Evolutionary conservation across 768 basidiomycete genomes (phyloP).

Genomic region (Pulveroboletus sp.): DNA sequence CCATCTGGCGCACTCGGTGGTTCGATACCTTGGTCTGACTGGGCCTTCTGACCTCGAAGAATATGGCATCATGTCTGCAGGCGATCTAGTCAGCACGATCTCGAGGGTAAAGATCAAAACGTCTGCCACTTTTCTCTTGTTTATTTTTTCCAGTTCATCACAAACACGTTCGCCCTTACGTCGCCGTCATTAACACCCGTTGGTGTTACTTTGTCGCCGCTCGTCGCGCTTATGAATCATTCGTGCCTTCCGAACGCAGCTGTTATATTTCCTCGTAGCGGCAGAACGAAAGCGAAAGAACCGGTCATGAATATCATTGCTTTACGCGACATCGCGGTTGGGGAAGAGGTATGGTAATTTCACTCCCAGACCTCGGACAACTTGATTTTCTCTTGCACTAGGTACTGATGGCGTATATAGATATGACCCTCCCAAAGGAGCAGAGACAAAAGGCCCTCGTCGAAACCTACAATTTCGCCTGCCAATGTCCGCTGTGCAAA

Average conservation of each 20-base stretch:
- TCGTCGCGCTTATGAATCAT: constrained; percentile 81
- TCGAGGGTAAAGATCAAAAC: constrained; percentile 51
- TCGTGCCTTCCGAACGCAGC: constrained; percentile 86
- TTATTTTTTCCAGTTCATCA: constrained; percentile 60
- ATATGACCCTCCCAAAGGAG: constrained; percentile 64
- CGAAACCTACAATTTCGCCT: constrained; percentile 78
- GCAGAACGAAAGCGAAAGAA: constrained; percentile 39
- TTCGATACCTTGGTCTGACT: constrained; percentile 61
- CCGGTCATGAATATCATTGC: constrained; percentile 72
- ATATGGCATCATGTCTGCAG: constrained; percentile 53
- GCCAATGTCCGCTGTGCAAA: constrained; percentile 60
- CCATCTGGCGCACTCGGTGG: constrained; percentile 68
- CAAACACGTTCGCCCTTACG: constrained; percentile 87
- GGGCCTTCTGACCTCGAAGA: constrained; percentile 56
- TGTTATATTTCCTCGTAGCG: constrained; percentile 77
- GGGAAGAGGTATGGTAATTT: constrained; percentile 59
- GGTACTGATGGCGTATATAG: constrained; percentile 83
- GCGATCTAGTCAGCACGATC: constrained; percentile 64
- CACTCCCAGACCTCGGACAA: not conserved
- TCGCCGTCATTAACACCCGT: constrained; percentile 74
- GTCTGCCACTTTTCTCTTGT: not conserved
- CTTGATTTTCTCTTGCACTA: constrained; percentile 26
- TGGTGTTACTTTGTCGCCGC: constrained; percentile 80
- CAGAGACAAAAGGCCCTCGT: constrained; percentile 53
- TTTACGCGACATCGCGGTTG: constrained; percentile 54